A percentile compares a stretch with the other conserved stretches of the same genome.
phyloP scores from a whole-genome alignment of 768 basidiomycete genomes.

The Tubosaeta sp. region DNA sequence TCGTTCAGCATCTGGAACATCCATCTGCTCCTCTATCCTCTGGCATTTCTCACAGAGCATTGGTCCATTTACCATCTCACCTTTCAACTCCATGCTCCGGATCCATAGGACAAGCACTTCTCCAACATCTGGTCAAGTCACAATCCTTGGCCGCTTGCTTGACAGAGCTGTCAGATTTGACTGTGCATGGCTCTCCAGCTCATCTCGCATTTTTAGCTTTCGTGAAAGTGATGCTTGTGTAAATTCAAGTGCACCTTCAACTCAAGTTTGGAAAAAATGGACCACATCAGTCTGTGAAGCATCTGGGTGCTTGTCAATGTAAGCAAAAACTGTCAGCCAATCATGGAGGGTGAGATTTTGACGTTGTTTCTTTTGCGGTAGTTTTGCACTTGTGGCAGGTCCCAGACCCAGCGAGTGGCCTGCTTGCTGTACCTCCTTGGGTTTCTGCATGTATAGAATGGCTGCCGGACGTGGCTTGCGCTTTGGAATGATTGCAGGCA shows the following conservation, averaged over 20 bases:
- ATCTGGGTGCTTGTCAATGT: background rate
- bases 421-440: background rate
- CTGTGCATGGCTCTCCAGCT: background rate
- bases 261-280: background rate
- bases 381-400: background rate
- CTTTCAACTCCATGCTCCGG: background rate
- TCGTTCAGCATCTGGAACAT: background rate
- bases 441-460: background rate
- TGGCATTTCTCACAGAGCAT: background rate
- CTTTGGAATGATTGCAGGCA: background rate
- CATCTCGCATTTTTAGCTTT: background rate
- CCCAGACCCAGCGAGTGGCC: background rate
- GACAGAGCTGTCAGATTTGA: background rate
- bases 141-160: background rate
- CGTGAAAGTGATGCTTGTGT: background rate
- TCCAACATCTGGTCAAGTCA: background rate
- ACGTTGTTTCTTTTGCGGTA: background rate
- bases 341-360: background rate
- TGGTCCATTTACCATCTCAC: background rate
- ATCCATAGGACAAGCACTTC: background rate
- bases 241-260: background rate
- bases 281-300: background rate
- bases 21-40: background rate
- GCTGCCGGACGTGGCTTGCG: background rate
- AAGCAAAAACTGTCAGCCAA: background rate